Percentiles rank a stretch among this genome's conserved stretches.
These are phyloP conservation scores for Lavandula angustifolia DNA, from an alignment of 257 asterid genomes.

Conservation along the genomic window DNA sequence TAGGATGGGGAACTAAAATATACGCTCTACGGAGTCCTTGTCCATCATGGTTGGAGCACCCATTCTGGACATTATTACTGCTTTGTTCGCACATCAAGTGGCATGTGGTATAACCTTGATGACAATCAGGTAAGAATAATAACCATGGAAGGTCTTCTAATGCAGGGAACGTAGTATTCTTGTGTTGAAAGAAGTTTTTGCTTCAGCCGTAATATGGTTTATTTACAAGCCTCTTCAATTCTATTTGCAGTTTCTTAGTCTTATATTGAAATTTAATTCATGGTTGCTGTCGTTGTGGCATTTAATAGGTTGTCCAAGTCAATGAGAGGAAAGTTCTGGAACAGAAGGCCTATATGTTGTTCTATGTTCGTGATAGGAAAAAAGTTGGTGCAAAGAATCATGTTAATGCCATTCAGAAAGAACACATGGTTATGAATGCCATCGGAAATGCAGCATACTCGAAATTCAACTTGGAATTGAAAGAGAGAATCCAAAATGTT, in stretches of 20 bases:
- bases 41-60: slow-evolving; percentile 96
- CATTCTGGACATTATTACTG: slow-evolving; percentile 98
- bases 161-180: slow-evolving; percentile 7
- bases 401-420: slow-evolving; percentile 46
- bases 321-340: slow-evolving; percentile 75
- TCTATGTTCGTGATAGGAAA: slow-evolving; percentile 79
- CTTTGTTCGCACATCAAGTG: slow-evolving; percentile 96
- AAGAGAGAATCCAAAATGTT: slow-evolving; percentile 43
- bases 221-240: slow-evolving; percentile 7
- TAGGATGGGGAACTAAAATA: slow-evolving; percentile 85
- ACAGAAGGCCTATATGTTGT: slow-evolving; percentile 96
- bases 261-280: slow-evolving; percentile 10
- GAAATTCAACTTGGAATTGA: slow-evolving; percentile 40
- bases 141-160: slow-evolving; percentile 1
- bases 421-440: slow-evolving; percentile 44
- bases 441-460: slow-evolving; percentile 43
- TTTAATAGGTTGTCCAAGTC: slow-evolving; percentile 80
- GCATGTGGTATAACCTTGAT: slow-evolving; percentile 96
- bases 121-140: slow-evolving; percentile 75
- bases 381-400: slow-evolving; percentile 45
- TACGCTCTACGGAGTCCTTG: slow-evolving; percentile 96
- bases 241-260: not conserved
- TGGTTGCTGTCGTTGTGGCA: slow-evolving; percentile 17
- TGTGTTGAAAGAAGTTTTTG: not conserved
- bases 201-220: slow-evolving; percentile 12